Evolutionary conservation across 169 alveolate genomes (phyloP), one percentile per base, ranked within the genome.

Genomic region (Cryptosporidium ubiquitum): DNA sequence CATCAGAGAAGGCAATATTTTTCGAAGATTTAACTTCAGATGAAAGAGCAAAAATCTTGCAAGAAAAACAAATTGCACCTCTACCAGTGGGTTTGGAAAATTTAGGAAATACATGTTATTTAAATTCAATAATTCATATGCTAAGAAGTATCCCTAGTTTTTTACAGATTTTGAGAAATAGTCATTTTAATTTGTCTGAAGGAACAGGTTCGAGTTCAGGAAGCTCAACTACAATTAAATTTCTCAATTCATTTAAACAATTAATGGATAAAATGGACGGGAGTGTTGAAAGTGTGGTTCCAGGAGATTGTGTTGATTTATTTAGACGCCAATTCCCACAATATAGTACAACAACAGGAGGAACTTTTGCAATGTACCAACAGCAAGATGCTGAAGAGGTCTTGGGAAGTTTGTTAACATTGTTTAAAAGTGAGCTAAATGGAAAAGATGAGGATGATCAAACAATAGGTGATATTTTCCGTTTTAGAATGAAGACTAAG

Each of bases 81-180:
- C 84, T 96, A 35, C 98, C 98, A 1, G 93, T 95, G 79, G 99
- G 99, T 14, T 85, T 97, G 49, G 96, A 95, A 71, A 97, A 97
- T 86, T 86, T 97, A 66, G 99, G 99, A 37, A 97, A 97, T 84
- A 97, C 99, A 16, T 97, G 99, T 69, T 97, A 97, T 92, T 95
- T 97, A 91, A 97, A 96, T 84, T 93, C 99, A 0, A 95, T 95
- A 5, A 79, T 95, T 74, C 97, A 95, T 91, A 92, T 95, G 84
- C 86, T 95, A 70, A 89, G 94, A 26, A 79, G 89, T 40, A 64
- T 79, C 20, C 89, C 89, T 14, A 79, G 61, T 2, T 79, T 79
- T 47, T 39, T 40, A 23, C 69, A 79, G 31, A 58, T 61, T 20
- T 40, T 79, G 69, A 79, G 64, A 61, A 79, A 57, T 40, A 79